Conservation (phyloP, 371 early-diverging fungal genomes). For the Actinomucor elegans region DNA sequence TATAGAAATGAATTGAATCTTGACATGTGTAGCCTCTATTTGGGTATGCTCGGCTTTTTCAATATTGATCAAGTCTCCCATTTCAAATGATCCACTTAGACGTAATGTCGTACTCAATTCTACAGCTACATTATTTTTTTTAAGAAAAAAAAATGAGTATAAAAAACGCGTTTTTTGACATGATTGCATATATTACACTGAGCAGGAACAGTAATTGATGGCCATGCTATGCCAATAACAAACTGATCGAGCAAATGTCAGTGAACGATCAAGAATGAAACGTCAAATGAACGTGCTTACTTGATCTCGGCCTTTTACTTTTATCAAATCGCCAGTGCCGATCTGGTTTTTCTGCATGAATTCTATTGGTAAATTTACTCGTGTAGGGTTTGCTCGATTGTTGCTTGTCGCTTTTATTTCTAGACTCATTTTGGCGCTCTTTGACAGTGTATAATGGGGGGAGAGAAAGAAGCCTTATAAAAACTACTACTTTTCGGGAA, state of each 20-base stretch:
- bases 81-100: conserved; percentile 13
- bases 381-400: too few species aligned
- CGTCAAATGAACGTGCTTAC: neutral
- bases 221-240: conserved; percentile 24
- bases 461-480: too few species aligned
- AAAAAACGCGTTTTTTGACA: neutral
- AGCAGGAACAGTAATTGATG: conserved; percentile 12
- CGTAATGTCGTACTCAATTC: conserved; percentile 19
- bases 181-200: conserved; percentile 10
- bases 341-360: conserved; percentile 45
- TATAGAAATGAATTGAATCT: conserved; percentile 11
- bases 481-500: too few species aligned
- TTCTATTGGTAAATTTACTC: conserved; percentile 49
- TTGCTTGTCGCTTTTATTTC: too few species aligned
- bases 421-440: too few species aligned
- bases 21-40: conserved; percentile 14
- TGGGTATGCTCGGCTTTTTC: neutral
- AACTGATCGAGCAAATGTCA: neutral
- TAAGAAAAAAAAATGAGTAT: neutral
- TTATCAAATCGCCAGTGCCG: conserved; percentile 57
- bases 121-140: conserved; percentile 6
- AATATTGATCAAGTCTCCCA: conserved; percentile 17
- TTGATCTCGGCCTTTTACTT: conserved; percentile 14
- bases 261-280: too few species aligned
- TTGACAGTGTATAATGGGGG: too few species aligned